Evolutionary conservation across 345 rosid genomes (phyloP), one percentile per base, ranked within the genome.

Genomic region (Aegle marmelos): DNA sequence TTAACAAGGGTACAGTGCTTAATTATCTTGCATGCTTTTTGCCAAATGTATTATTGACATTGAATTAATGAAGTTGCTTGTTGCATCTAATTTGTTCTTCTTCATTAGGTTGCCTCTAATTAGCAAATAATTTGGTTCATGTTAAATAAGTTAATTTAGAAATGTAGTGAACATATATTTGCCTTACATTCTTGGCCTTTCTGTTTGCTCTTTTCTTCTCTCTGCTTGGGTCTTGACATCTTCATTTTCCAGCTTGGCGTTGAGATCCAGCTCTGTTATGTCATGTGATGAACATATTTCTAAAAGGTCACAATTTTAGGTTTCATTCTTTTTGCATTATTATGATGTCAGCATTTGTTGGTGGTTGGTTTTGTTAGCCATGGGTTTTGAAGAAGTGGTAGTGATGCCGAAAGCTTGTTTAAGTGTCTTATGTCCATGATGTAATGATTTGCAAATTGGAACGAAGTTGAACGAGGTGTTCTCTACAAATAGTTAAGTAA

Each of bases 1-100:
- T 92, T 78, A 95, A 95, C 88, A 93, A 90, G 84, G 99, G 99
- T 91, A 87, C 22, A 2, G 28, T 70, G 27, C 68, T 78, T 72
- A 36, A 34, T 28, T 58, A 39, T 33, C 61, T 75, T 62, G 16
- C 59, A 48, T 73, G 25, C 53, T 53, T 67, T 41, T 79, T 78
- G 22, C 65, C 37, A 27, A 19, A n/a, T 71, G 48, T 71, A 60
- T 30, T 25, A 70, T 5, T 10, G 1, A 7, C 8, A 54, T 17
- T 4, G 22, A 76, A 54, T 66, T 76, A 19, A 9, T 27, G 33
- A n/a, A 30, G 50, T 67, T 67, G 56, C 37, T 24, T 66, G 36
- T 21, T 45, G 36, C 50, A 31, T 70, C 8, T 59, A 60, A 24
- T 70, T 78, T 70, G 10, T 62, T 62, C 17, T 53, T 78, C 57